These are phyloP conservation scores for Tuber indicum DNA, from an alignment of 495 filamentous ascomycete species.

Conservation along the genomic window DNA sequence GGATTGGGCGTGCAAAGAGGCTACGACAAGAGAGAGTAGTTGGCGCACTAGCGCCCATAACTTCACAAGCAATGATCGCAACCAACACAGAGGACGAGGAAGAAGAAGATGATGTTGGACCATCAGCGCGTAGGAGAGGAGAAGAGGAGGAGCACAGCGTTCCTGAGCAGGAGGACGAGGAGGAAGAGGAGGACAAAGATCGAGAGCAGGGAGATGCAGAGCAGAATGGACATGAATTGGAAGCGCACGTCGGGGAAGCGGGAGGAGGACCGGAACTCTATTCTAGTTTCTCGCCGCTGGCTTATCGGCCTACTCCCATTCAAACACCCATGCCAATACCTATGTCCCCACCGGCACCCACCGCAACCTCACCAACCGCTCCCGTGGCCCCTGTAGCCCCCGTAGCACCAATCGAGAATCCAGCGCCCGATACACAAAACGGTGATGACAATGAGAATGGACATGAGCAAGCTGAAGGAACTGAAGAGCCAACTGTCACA, in stretches of 20 bases:
- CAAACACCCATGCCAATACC: background rate
- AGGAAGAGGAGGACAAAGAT: background rate
- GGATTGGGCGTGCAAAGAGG: background rate
- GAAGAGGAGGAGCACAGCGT: background rate
- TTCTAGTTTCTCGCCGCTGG: background rate
- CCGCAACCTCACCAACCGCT: background rate
- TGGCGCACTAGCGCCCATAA: background rate
- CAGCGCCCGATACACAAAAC: background rate
- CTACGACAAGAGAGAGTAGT: background rate
- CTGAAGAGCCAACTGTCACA: background rate
- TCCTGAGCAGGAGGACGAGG: background rate
- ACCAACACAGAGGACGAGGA: background rate
- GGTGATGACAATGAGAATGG: constrained; percentile 1
- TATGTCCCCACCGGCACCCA: background rate
- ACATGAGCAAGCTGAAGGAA: background rate
- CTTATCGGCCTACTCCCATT: background rate
- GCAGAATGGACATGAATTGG: constrained; percentile 1
- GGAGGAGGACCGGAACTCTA: background rate
- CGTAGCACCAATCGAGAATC: background rate
- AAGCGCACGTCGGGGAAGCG: background rate
- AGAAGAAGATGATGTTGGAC: background rate
- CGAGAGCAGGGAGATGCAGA: background rate
- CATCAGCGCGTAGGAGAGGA: constrained; percentile 5
- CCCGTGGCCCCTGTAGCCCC: constrained; percentile 1
- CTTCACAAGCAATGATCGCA: background rate